A percentile compares a stretch with the other conserved stretches of the same genome.
Evolutionary conservation across 371 early-diverging fungal genomes (phyloP).

Genomic region (Choanephora cucurbitarum): DNA sequence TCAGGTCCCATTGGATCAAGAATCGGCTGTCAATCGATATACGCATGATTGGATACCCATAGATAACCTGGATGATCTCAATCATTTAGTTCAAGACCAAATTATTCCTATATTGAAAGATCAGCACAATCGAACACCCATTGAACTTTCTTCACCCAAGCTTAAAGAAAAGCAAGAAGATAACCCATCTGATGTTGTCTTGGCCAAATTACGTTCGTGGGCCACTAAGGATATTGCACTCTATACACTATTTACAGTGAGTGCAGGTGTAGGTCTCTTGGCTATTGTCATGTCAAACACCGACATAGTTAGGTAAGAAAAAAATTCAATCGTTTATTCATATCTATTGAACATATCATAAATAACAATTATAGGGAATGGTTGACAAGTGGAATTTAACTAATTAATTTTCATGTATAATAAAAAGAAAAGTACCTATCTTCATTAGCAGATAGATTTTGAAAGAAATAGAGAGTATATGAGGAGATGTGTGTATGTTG

Average conservation of each 20-base stretch:
- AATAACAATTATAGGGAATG: slow-evolving; percentile 10
- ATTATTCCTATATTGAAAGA: slow-evolving; percentile 16
- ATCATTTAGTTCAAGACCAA: not conserved
- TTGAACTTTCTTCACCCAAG: slow-evolving; percentile 6
- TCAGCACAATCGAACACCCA: slow-evolving; percentile 21
- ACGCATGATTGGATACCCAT: slow-evolving; percentile 20
- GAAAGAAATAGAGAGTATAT: too few relatives aligned
- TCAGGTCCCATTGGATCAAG: slow-evolving; percentile 40
- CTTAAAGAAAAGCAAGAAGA: not conserved
- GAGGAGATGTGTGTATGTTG: too few relatives aligned
- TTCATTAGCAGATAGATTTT: not conserved
- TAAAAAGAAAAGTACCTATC: not conserved
- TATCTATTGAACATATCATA: not conserved
- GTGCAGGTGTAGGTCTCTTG: slow-evolving; percentile 42
- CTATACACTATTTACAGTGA: slow-evolving; percentile 36
- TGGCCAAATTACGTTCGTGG: slow-evolving; percentile 11
- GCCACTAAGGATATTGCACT: slow-evolving; percentile 21
- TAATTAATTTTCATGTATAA: not conserved
- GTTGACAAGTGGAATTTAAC: slow-evolving; percentile 12
- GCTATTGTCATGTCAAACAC: slow-evolving; percentile 41
- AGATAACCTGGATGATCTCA: slow-evolving; percentile 1
- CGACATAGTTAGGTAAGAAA: slow-evolving; percentile 32
- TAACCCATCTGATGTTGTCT: not conserved
- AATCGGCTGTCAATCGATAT: slow-evolving; percentile 33
- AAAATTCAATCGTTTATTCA: not conserved